phyloP scores from a whole-genome alignment of 2,329 filamentous ascomycete species.

The Hypoxylon rubiginosum region DNA sequence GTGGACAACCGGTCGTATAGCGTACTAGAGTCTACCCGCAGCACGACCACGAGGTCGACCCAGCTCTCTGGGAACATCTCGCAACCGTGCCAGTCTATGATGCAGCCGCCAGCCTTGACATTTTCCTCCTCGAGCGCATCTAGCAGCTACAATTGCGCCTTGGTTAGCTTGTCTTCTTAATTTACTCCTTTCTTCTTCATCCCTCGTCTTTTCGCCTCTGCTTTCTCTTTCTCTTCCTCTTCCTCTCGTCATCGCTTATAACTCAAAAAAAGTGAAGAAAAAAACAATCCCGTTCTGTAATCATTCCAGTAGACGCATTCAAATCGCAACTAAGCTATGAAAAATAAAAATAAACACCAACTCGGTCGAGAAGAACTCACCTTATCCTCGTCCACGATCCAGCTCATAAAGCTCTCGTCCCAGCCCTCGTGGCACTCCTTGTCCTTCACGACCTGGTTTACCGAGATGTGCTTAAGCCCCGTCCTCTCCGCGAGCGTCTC shows the following conservation, averaged over 20 bases:
- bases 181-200: background rate
- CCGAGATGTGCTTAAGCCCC: constrained; percentile 83
- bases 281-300: too few relatives aligned
- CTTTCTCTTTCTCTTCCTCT: background rate
- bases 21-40: constrained; percentile 82
- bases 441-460: constrained; percentile 94
- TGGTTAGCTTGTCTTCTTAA: constrained; percentile 41
- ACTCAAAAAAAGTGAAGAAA: background rate
- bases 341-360: too few relatives aligned
- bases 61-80: constrained; percentile 93
- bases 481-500: constrained; percentile 82
- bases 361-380: constrained; percentile 58
- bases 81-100: constrained; percentile 99
- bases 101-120: constrained; percentile 80
- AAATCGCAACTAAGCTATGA: too few relatives aligned
- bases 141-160: constrained; percentile 70
- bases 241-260: too few relatives aligned
- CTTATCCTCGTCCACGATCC: constrained; percentile 98
- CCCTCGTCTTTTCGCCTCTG: background rate
- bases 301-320: too few relatives aligned
- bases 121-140: constrained; percentile 86
- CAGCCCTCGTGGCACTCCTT: constrained; percentile 87
- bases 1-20: constrained; percentile 87
- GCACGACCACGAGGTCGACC: constrained; percentile 94
- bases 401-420: constrained; percentile 86